Percentiles rank a stretch among this genome's conserved stretches.
These are phyloP conservation scores for Guadua angustifolia DNA, from an alignment of 176 grass and related monocot genomes.

Conservation along the genomic window DNA sequence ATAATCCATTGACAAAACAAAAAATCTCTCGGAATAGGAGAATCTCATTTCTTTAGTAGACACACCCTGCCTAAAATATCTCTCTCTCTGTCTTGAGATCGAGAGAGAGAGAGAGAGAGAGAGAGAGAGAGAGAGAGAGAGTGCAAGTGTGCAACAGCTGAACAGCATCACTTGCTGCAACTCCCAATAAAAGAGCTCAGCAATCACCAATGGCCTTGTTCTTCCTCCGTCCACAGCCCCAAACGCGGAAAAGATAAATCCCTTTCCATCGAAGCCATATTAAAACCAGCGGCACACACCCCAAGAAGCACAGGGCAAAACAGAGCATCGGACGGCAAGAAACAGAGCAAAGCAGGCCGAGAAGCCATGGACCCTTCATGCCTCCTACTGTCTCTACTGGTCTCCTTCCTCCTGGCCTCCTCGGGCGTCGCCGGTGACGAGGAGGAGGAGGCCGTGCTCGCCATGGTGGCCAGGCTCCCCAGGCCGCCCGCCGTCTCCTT, in stretches of 20 bases:
- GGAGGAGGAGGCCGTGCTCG: background rate
- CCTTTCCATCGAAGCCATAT: background rate
- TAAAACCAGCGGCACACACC: background rate
- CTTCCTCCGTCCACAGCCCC: background rate
- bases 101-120: background rate
- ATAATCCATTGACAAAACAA: background rate
- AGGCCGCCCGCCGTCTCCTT: constrained; percentile 11
- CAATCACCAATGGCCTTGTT: constrained; percentile 13
- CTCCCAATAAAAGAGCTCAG: background rate
- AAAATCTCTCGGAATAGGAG: background rate
- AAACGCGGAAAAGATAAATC: background rate
- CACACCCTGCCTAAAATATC: background rate
- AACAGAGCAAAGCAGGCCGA: background rate
- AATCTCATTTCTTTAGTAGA: background rate
- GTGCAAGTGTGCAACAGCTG: too few relatives aligned
- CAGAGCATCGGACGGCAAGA: constrained; percentile 3
- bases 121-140: background rate
- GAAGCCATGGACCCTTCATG: background rate
- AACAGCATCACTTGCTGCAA: background rate
- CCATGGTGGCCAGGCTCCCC: background rate
- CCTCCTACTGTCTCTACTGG: background rate
- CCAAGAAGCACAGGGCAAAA: background rate
- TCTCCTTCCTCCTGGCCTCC: background rate
- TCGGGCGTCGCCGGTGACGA: background rate
- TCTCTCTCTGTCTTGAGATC: background rate